Evolutionary conservation across 352 stramenopile species (phyloP).

Genomic region (Globisporangium radiosum): DNA sequence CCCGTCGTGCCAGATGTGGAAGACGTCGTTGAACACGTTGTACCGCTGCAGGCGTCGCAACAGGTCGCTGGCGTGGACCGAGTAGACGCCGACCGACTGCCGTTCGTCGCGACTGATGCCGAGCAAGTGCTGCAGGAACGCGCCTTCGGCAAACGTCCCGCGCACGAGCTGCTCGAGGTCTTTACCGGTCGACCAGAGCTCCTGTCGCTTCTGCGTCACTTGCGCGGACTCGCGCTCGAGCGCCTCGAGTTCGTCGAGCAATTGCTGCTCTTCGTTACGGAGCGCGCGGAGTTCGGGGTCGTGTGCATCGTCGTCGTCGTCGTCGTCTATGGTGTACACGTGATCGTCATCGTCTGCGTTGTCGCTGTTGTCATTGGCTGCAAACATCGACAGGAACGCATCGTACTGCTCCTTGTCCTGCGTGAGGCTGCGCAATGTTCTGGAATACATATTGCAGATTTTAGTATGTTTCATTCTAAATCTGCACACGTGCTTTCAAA

Average conservation of each 20-base stretch:
- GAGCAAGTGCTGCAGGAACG: conserved; percentile 71
- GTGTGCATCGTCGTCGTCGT: conserved; percentile 23
- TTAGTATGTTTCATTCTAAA: neutral
- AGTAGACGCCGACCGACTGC: conserved; percentile 68
- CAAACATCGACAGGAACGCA: conserved; percentile 44
- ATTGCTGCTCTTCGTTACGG: conserved; percentile 49
- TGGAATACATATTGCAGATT: conserved; percentile 10
- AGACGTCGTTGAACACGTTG: conserved; percentile 88
- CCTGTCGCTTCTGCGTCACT: conserved; percentile 44
- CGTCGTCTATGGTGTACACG: conserved; percentile 1
- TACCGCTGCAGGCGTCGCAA: conserved; percentile 74
- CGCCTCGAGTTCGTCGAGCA: conserved; percentile 43
- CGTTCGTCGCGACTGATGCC: conserved; percentile 69
- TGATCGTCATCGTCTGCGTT: conserved; percentile 32
- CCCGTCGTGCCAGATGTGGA: conserved; percentile 90
- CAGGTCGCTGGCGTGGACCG: conserved; percentile 76
- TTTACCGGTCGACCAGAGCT: conserved; percentile 67
- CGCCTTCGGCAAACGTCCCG: conserved; percentile 64
- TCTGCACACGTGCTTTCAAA: neutral
- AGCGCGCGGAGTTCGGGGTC: conserved; percentile 50
- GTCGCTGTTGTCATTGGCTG: conserved; percentile 28
- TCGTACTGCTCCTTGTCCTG: conserved; percentile 50
- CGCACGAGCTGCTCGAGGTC: conserved; percentile 69
- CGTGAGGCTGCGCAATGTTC: conserved; percentile 36
- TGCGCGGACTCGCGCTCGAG: conserved; percentile 55